Evolutionary conservation across 2,329 filamentous ascomycete genomes (phyloP), one percentile per base, ranked within the genome.

Genomic region (Paecilomyces sp.): DNA sequence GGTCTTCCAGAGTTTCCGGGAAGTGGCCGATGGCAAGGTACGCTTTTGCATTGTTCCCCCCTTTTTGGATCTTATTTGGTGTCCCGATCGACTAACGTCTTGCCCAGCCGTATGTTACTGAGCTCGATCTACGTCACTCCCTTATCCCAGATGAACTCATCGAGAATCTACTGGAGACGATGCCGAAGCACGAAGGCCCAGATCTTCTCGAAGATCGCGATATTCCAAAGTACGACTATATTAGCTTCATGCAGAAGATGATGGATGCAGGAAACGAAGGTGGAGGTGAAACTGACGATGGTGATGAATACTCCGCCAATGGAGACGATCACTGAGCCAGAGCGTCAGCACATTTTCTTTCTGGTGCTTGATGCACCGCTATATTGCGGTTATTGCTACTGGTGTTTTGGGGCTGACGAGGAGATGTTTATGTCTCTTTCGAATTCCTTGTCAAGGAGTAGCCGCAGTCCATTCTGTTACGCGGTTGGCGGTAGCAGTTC

Each of bases 81-180:
- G 24, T 13, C 18, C 25, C 52, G 56, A 22, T 13, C 24, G 24
- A 33, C 61, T 60, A 50, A 60, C 56, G 58, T 55, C 57, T 54
- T 57, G 8, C 31, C 50, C 61, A 85, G 82, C 92, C 93, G 11
- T 99, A 99, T 74, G 94, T 99, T 50, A 99, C 94, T 4, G 94
- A 99, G 78, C 89, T 99, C 80, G 94, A 99, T 74, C 84, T 99
- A 60, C 86, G 93, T 61, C 94, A 99, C 76, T 94, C 89, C 51
- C 84, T 99, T 47, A 95, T 99, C 41, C 94, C 94, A 0, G 94
- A 99, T 71, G 93, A 97, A 71, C 89, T 99, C 64, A 97, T 99
- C 70, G 92, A 97, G 63, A 90, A 96, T 74, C 82, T 99, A 55
- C 82, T 94, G 57, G 84, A 90, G 69, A 90, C 91, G 57, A 96